These are phyloP conservation scores for Talaromyces sp. DNA, from an alignment of 2,329 filamentous ascomycete species.

Conservation along the genomic window DNA sequence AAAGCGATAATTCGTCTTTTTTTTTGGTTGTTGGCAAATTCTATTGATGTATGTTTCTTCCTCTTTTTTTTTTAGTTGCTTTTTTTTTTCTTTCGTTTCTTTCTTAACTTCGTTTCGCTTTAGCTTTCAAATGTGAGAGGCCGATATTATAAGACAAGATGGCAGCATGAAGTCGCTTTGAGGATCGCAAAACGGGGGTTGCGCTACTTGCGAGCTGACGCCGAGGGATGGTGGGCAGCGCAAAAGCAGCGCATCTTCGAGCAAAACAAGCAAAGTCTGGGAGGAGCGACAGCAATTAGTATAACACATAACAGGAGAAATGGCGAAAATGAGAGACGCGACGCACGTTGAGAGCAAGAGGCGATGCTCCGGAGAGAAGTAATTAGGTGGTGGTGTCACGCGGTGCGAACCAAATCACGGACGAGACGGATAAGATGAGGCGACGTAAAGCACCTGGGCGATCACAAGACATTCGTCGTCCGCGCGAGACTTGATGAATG, in stretches of 20 bases:
- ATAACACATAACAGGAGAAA: not conserved
- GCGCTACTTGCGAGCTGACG: conserved; percentile 11
- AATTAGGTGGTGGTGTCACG: not conserved
- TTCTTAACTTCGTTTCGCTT: not conserved
- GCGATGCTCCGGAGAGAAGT: not conserved
- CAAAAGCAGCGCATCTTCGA: conserved; percentile 13
- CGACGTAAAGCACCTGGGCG: not conserved
- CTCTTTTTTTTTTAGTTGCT: not conserved
- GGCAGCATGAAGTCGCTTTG: not conserved
- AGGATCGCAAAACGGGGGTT: not conserved
- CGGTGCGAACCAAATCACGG: not conserved
- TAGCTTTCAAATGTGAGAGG: not conserved
- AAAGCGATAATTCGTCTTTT: not conserved
- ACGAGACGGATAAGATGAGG: not conserved
- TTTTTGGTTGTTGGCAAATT: not conserved
- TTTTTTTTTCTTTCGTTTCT: not conserved
- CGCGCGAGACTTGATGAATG: not conserved
- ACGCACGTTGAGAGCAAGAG: not conserved
- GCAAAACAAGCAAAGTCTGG: not conserved
- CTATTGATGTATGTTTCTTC: not conserved
- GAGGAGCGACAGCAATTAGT: not conserved
- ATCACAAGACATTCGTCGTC: not conserved
- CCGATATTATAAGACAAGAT: not conserved
- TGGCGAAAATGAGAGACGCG: too few species aligned
- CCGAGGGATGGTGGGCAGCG: conserved; percentile 10